These are phyloP conservation scores for Geranium rotundifolium DNA, from an alignment of 345 rosid genomes.

Conservation along the genomic window DNA sequence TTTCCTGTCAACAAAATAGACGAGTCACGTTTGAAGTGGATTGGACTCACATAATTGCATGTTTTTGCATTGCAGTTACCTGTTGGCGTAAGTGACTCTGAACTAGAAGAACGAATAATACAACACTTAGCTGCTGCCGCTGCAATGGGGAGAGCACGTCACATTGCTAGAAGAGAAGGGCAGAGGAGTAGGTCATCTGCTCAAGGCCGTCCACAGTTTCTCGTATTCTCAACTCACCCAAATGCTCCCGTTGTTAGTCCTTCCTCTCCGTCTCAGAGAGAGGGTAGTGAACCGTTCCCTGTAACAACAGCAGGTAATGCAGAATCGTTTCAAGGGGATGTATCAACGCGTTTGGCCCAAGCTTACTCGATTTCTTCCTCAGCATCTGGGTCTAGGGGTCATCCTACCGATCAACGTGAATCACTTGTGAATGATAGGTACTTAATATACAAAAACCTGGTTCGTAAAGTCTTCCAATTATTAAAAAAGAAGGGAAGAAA, in stretches of 20 bases:
- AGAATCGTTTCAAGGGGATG: slow-evolving; percentile 6
- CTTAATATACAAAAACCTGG: not conserved
- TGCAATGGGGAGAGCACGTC: slow-evolving; percentile 49
- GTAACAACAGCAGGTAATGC: slow-evolving; percentile 17
- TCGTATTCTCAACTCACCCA: slow-evolving; percentile 42
- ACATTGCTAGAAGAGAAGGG: slow-evolving; percentile 45
- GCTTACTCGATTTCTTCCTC: slow-evolving; percentile 19
- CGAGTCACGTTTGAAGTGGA: not conserved
- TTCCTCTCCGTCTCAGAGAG: slow-evolving; percentile 17
- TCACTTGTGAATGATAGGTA: slow-evolving; percentile 34
- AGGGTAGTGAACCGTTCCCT: slow-evolving; percentile 27
- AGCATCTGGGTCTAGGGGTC: slow-evolving; percentile 22
- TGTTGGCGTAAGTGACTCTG: slow-evolving; percentile 49
- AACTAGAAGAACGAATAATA: slow-evolving; percentile 66
- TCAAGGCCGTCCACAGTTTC: slow-evolving; percentile 41
- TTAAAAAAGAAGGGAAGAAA: not conserved
- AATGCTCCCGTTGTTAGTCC: slow-evolving; percentile 22
- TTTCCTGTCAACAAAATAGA: not conserved
- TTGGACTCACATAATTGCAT: not conserved
- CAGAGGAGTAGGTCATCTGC: slow-evolving; percentile 39
- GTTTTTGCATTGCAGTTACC: slow-evolving; percentile 35
- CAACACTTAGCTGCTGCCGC: slow-evolving; percentile 70
- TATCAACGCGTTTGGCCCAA: slow-evolving; percentile 21
- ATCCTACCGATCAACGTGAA: slow-evolving; percentile 25
- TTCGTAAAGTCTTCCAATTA: no score